Conservation (phyloP, 352 stramenopile species). For the Phytophthora chlamydospora region DNA sequence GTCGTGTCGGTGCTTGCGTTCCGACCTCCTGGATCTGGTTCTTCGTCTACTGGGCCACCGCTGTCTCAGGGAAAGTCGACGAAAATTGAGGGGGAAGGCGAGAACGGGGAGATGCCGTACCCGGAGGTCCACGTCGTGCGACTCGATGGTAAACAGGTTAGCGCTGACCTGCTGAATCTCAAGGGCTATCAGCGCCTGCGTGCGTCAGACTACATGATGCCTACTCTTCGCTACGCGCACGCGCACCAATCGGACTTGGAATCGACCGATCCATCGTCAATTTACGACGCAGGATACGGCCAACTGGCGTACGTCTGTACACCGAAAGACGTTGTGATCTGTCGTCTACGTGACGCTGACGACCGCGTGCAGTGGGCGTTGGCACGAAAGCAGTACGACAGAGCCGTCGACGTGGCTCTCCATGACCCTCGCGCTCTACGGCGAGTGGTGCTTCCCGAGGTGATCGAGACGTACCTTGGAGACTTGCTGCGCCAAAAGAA, state of each 20-base stretch:
- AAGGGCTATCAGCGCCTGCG: conserved; percentile 77
- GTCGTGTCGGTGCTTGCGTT: conserved; percentile 76
- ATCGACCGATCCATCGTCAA: conserved; percentile 37
- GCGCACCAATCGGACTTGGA: conserved; percentile 29
- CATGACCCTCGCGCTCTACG: conserved; percentile 62
- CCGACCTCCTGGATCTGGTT: conserved; percentile 60
- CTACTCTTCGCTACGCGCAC: conserved; percentile 65
- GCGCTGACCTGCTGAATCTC: conserved; percentile 76
- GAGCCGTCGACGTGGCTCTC: conserved; percentile 68
- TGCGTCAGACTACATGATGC: conserved; percentile 85
- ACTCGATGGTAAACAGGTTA: conserved; percentile 88
- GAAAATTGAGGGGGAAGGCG: conserved; percentile 74
- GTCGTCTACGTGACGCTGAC: conserved; percentile 75
- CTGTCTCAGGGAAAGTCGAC: conserved; percentile 40
- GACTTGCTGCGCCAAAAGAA: conserved; percentile 77
- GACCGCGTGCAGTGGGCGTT: conserved; percentile 80
- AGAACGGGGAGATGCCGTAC: conserved; percentile 74
- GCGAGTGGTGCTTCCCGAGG: conserved; percentile 59
- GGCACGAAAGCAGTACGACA: conserved; percentile 60
- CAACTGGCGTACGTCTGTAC: conserved; percentile 82
- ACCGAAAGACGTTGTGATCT: conserved; percentile 88
- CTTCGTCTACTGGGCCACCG: conserved; percentile 13
- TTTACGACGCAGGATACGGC: conserved; percentile 75
- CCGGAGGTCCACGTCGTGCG: conserved; percentile 90
- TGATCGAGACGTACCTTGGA: conserved; percentile 80